These are phyloP conservation scores for Aspergillus transmontanensis DNA, from an alignment of 2,329 filamentous ascomycete genomes.

Conservation along the genomic window DNA sequence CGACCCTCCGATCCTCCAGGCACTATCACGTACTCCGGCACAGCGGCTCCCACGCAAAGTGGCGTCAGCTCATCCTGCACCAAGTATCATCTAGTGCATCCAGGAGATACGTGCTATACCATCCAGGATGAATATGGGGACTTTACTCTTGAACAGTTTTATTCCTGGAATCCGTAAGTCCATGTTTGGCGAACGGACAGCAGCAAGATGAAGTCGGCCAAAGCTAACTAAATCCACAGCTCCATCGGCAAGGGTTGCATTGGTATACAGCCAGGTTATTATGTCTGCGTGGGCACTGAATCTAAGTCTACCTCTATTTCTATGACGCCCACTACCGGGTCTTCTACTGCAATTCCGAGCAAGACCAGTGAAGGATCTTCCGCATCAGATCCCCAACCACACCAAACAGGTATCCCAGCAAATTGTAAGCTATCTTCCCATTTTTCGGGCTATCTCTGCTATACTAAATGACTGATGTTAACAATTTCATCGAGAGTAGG, in stretches of 20 bases:
- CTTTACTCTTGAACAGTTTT: conserved; percentile 7
- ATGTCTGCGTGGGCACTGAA: no score
- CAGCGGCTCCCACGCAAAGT: background rate
- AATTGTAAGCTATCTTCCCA: no score
- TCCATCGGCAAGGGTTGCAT: conserved; percentile 3
- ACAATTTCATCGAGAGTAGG: no score
- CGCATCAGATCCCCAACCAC: no score
- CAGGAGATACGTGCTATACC: background rate
- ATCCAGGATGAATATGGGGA: conserved; percentile 1
- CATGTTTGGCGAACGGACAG: background rate
- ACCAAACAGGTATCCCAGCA: no score
- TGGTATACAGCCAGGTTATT: background rate
- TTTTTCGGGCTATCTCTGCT: no score
- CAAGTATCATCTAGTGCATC: conserved; percentile 5
- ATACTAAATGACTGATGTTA: no score
- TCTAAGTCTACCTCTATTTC: no score
- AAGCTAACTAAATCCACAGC: background rate
- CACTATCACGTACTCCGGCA: background rate
- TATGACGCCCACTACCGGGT: no score
- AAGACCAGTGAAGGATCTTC: no score
- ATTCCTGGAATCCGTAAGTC: conserved; percentile 9
- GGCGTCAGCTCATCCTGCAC: conserved; percentile 4
- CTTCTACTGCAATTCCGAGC: no score
- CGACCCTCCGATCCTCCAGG: background rate
- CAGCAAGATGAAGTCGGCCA: background rate